A percentile compares a stretch with the other conserved stretches of the same genome.
These are phyloP conservation scores for Aspergillus heteromorphus DNA, from an alignment of 495 filamentous ascomycete species.

Conservation along the genomic window DNA sequence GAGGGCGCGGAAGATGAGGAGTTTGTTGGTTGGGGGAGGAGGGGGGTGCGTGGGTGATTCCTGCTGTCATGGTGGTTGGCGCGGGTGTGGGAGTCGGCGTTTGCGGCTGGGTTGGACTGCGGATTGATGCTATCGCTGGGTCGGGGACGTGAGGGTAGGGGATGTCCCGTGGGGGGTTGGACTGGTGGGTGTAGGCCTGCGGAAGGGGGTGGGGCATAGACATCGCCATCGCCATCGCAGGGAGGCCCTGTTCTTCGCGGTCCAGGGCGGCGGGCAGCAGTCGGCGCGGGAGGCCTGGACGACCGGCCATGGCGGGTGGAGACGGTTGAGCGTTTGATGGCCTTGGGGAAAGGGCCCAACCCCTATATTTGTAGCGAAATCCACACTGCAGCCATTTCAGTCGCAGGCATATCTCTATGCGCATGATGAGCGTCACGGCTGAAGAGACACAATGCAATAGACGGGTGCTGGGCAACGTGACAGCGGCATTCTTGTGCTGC, in stretches of 20 bases:
- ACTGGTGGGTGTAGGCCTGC: not conserved
- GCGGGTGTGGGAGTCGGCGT: not conserved
- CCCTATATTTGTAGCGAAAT: not conserved
- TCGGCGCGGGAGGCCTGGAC: constrained; percentile 8
- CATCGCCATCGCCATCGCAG: too few relatives aligned
- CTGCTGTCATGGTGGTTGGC: not conserved
- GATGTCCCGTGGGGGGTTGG: not conserved
- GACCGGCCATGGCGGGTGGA: not conserved
- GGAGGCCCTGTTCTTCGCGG: constrained; percentile 9
- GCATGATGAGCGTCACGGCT: constrained; percentile 2
- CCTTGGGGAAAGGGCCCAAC: not conserved
- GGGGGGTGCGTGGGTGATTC: constrained; percentile 8
- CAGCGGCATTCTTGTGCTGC: not conserved
- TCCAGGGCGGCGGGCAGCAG: constrained; percentile 11
- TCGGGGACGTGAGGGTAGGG: too few relatives aligned
- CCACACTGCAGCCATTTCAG: not conserved
- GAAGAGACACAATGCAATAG: not conserved
- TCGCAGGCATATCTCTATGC: not conserved
- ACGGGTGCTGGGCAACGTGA: not conserved
- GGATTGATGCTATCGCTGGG: not conserved
- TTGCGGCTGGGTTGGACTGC: not conserved
- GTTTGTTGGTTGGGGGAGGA: constrained; percentile 42
- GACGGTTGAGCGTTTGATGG: not conserved
- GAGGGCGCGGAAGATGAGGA: constrained; percentile 42
- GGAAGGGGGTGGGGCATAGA: too few relatives aligned